Evolutionary conservation across 2,329 filamentous ascomycete genomes (phyloP), one percentile per base, ranked within the genome.

Genomic region (Apiospora marii): DNA sequence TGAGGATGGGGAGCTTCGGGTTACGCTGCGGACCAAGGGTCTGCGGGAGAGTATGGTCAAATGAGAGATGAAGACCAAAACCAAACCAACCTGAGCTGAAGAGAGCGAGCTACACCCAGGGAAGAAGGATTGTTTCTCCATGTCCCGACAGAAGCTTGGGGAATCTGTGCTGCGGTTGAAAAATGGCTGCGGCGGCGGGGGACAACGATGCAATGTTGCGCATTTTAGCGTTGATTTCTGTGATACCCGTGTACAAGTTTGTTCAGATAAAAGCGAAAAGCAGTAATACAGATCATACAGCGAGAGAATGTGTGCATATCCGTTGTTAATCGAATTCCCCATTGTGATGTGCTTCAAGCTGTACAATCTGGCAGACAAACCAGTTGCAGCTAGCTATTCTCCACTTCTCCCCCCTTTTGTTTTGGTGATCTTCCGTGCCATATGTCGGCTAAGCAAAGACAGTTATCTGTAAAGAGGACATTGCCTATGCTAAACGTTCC

Each of bases 21-120:
- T 90, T 70, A 88, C 87, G 6, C 75, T 90, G 46, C 80, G 89
- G 72, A 90, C 89, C 0, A 90, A 89, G 78, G 89, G 88, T 0
- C 72, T 90, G 77, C 83, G 88, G 53, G 88, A 90, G 80, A 84
- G 87, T 73, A 80, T 85, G 41, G 67, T 68, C 13, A 30, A 68
- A 12, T 68, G n/a, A 68, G 67, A 14, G 12, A 41, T 48, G 13
- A 14, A 5, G 16, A 14, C 14, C 14, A 46, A 14, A 13, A 14
- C 14, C 14, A 46, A 14, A 13, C n/a, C 22, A 44, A 41, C 7
- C 4, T 13, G 22, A 22, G 8, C 22, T 10, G 2, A n/a, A 37
- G 30, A 27, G 10, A 41, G 37, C 7, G 10, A 41, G 37, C 7
- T 41, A 10, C 10, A 41, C 37, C n/a, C 22, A 10, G 7, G 19